phyloP scores from a whole-genome alignment of 177 flowering plant genomes.

The Tripterygium wilfordii region DNA sequence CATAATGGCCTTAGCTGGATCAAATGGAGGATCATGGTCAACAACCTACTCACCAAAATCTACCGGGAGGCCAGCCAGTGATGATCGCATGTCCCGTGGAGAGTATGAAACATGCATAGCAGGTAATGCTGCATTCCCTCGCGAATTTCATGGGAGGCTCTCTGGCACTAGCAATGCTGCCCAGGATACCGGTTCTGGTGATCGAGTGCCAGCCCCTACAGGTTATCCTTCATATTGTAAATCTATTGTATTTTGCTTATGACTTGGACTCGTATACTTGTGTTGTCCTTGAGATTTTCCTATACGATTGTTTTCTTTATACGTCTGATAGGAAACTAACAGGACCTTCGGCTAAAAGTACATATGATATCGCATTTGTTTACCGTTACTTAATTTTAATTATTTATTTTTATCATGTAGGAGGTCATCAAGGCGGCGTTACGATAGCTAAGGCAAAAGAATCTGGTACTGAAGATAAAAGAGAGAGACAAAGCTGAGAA shows the following conservation, averaged over 20 bases:
- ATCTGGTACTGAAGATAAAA: constrained; percentile 30
- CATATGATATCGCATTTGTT: no score
- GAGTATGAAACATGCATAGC: constrained; percentile 29
- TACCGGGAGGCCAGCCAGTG: constrained; percentile 21
- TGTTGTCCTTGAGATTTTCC: no score
- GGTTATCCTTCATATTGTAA: constrained; percentile 17
- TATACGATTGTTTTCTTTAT: no score
- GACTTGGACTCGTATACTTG: no score
- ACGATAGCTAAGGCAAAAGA: constrained; percentile 22
- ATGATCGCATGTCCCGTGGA: constrained; percentile 25
- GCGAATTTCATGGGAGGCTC: constrained; percentile 37
- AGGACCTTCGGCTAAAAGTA: no score
- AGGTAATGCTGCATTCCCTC: constrained; percentile 23
- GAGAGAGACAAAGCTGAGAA: constrained; percentile 16
- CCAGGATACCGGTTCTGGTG: constrained; percentile 31
- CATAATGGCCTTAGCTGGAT: constrained; percentile 92
- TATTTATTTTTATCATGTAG: constrained; percentile 14
- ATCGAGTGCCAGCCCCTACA: constrained; percentile 15
- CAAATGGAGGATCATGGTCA: constrained; percentile 91
- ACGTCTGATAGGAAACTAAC: no score
- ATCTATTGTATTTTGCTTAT: no score
- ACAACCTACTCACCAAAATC: constrained; percentile 61
- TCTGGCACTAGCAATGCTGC: constrained; percentile 22
- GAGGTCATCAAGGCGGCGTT: constrained; percentile 21
- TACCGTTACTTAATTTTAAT: no score